Evolutionary conservation across 2,329 filamentous ascomycete genomes (phyloP).

Genomic region (Aspergillus vadensis): DNA sequence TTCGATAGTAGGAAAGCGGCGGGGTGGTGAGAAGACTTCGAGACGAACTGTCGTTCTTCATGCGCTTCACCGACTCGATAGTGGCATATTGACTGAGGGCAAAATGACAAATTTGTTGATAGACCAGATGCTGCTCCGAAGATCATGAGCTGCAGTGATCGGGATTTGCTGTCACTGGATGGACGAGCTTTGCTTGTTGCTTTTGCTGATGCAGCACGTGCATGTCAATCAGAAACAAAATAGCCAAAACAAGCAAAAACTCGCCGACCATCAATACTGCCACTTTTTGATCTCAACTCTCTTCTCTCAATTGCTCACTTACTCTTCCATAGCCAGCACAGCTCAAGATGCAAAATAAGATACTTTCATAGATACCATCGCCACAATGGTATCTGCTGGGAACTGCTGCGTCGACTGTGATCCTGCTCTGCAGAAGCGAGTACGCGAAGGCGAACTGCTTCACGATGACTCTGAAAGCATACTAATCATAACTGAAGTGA

Average conservation of each 20-base stretch:
- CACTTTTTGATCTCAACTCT: too few species aligned
- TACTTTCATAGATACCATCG: too few species aligned
- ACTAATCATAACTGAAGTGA: too few species aligned
- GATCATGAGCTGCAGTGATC: not conserved
- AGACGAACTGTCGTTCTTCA: not conserved
- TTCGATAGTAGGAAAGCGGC: slow-evolving; percentile 1
- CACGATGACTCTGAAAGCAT: too few species aligned
- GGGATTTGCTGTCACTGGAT: not conserved
- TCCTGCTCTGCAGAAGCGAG: too few species aligned
- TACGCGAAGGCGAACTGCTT: too few species aligned
- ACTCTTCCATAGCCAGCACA: too few species aligned
- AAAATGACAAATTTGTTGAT: not conserved
- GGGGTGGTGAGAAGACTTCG: not conserved
- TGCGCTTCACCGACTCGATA: not conserved
- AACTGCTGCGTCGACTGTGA: too few species aligned
- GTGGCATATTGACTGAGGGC: not conserved
- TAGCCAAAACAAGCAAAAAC: not conserved
- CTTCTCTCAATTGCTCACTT: too few species aligned
- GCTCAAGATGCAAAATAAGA: too few species aligned
- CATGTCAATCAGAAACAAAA: not conserved
- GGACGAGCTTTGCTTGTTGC: not conserved
- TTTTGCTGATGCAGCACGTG: not conserved
- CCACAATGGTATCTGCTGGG: too few species aligned
- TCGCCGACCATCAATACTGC: too few species aligned
- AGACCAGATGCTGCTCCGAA: not conserved